Evolutionary conservation across 768 basidiomycete genomes (phyloP), one percentile per base, ranked within the genome.

Genomic region (Tephrocybe sp.): DNA sequence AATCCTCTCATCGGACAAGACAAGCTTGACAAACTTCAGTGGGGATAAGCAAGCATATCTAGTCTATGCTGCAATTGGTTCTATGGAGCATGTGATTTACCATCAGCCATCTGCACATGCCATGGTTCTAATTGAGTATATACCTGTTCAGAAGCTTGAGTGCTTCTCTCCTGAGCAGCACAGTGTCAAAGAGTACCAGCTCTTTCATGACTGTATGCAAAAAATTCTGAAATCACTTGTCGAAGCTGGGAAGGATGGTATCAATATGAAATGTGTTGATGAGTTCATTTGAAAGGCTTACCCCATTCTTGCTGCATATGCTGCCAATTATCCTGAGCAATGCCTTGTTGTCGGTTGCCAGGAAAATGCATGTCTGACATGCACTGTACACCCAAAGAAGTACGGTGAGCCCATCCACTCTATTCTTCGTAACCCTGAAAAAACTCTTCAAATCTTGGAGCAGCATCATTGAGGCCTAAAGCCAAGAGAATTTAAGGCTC

Each of bases 1-100:
- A 0, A 71, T 76, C 10, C 49, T 78, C 1, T 61, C 72, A 0
- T 68, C 70, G 0, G 73, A 74, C 60, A 73, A 73, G 51, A 67
- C 71, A 30, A 39, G 59, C 49, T 53, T 77, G n/a, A 55, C 65
- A 13, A 51, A 57, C 6, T 72, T 74, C 40, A 54, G 62, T 6
- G 66, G 72, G 0, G 64, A 70, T 45, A 72, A 74, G 53, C 39
- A 55, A n/a, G 71, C 71, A 3, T 76, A 71, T 55, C 74, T 74
- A 0, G 68, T 79, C 0, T 79, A 79, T 55, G 49, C 76, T 0
- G 72, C 73, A 1, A 61, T 76, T 26, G 75, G 72, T 0, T 75
- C 75, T 35, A 62, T 76, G 11, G 55, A 62, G 0, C 72, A 39
- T n/a, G 46, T 55, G 2, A 51, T 70, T 1, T 57, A 69, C 0